phyloP scores from a whole-genome alignment of 257 asterid genomes.

The Solanum ahanhuiri region DNA sequence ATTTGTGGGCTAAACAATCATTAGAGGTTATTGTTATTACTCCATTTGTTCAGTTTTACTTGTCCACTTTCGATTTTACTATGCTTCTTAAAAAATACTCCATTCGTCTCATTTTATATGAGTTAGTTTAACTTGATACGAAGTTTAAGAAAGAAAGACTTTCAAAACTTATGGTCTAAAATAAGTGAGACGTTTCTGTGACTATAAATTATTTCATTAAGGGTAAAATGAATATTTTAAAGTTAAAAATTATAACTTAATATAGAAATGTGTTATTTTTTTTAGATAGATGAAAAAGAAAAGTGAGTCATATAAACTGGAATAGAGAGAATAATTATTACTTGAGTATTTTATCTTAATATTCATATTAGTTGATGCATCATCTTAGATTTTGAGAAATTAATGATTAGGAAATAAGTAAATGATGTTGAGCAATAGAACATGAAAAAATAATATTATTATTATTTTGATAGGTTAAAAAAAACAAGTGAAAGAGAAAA shows the following conservation, averaged over 20 bases:
- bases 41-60: too few species aligned
- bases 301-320: not conserved
- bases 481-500: too few species aligned
- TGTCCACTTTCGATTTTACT: accelerated
- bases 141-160: too few species aligned
- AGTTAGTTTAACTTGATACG: too few species aligned
- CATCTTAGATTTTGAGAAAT: not conserved
- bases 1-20: not conserved
- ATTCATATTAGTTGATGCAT: not conserved
- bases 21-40: too few species aligned
- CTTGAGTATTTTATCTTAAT: too few species aligned
- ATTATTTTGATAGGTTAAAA: not conserved
- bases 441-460: too few species aligned
- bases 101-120: accelerated
- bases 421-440: not conserved
- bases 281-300: accelerated
- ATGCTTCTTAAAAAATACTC: too few species aligned
- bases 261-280: not conserved
- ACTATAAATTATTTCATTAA: too few species aligned
- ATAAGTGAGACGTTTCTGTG: not conserved
- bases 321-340: too few species aligned
- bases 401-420: not conserved
- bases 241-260: not conserved
- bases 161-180: too few species aligned
- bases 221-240: too few species aligned